A percentile compares a stretch with the other conserved stretches of the same genome.
phyloP scores from a whole-genome alignment of 2,329 filamentous ascomycete genomes.

The Pezicula rhizophila region DNA sequence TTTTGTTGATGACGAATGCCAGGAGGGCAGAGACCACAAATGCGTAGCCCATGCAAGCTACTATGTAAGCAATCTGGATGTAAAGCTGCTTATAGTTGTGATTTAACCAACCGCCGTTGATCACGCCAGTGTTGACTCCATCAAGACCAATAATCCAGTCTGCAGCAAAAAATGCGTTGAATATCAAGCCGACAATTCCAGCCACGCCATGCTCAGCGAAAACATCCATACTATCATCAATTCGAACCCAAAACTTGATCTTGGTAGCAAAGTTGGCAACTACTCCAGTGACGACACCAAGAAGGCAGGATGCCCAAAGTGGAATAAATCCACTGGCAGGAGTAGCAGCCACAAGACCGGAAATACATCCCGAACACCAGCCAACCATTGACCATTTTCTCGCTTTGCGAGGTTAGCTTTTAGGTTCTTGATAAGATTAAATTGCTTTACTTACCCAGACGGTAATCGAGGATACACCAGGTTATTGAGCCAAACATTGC shows the following conservation, averaged over 20 bases:
- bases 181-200: constrained; percentile 63
- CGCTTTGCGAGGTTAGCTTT: constrained; percentile 5
- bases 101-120: constrained; percentile 66
- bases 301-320: constrained; percentile 60
- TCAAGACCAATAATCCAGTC: constrained; percentile 69
- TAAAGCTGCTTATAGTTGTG: constrained; percentile 70
- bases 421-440: neutral
- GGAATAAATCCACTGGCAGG: constrained; percentile 64
- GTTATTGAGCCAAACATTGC: constrained; percentile 88
- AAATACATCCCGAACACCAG: constrained; percentile 68
- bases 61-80: constrained; percentile 73
- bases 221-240: constrained; percentile 67
- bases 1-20: constrained; percentile 67
- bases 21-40: constrained; percentile 70
- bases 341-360: constrained; percentile 64
- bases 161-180: constrained; percentile 68
- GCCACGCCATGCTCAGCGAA: constrained; percentile 67
- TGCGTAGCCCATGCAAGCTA: constrained; percentile 58
- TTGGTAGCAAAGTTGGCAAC: constrained; percentile 65
- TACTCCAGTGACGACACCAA: constrained; percentile 61
- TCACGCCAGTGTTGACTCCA: constrained; percentile 63
- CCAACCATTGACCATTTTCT: constrained; percentile 64
- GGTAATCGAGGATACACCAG: constrained; percentile 94
- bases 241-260: constrained; percentile 46
- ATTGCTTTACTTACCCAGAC: constrained; percentile 46